These are phyloP conservation scores for Nitzschia sp. DNA, from an alignment of 108 stramenopile species.

Conservation along the genomic window DNA sequence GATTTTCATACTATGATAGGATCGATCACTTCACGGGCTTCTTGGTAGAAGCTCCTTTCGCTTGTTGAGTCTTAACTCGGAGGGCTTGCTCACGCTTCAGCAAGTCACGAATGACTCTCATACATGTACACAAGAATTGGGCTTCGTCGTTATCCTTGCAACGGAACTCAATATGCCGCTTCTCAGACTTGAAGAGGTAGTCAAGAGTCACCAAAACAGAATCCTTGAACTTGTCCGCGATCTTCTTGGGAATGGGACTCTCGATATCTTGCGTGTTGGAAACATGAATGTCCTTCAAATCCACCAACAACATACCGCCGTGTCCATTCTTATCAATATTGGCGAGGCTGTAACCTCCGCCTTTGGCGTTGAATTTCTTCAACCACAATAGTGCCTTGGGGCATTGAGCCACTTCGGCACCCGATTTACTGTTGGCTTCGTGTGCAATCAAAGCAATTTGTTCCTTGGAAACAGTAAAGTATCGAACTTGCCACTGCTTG, in stretches of 20 bases:
- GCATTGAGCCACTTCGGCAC: slow-evolving; percentile 34
- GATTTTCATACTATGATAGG: no score
- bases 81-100: slow-evolving; percentile 35
- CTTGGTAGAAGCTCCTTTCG: background rate
- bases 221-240: slow-evolving; percentile 40
- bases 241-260: slow-evolving; percentile 40
- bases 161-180: slow-evolving; percentile 35
- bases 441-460: slow-evolving; percentile 43
- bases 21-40: no score
- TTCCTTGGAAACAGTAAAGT: slow-evolving; percentile 77
- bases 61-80: slow-evolving; percentile 13
- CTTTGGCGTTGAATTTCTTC: slow-evolving; percentile 41
- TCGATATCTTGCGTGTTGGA: slow-evolving; percentile 21
- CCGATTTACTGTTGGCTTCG: slow-evolving; percentile 30
- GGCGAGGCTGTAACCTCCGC: slow-evolving; percentile 28
- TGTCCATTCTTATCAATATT: slow-evolving; percentile 47
- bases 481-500: slow-evolving; percentile 76
- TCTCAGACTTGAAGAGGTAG: slow-evolving; percentile 26
- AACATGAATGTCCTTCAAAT: slow-evolving; percentile 35
- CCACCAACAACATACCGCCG: slow-evolving; percentile 40
- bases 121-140: slow-evolving; percentile 46
- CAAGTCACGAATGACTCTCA: slow-evolving; percentile 43
- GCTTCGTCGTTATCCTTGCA: slow-evolving; percentile 48
- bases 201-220: slow-evolving; percentile 34
- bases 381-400: slow-evolving; percentile 49